These are phyloP conservation scores for Leptographium procerum DNA, from an alignment of 2,329 filamentous ascomycete species.

Conservation along the genomic window DNA sequence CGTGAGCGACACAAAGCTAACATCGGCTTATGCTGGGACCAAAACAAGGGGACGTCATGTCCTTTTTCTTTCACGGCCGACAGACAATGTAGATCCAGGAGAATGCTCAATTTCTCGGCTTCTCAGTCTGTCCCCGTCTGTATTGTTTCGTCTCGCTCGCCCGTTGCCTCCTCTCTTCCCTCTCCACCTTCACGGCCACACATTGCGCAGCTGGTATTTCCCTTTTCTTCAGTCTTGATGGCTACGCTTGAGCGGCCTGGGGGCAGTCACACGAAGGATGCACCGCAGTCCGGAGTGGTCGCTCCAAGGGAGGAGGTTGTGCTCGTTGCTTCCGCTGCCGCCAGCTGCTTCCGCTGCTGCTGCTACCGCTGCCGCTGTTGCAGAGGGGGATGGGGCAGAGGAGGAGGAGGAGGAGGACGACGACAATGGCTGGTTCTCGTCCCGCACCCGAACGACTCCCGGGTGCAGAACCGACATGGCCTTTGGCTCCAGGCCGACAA, in stretches of 20 bases:
- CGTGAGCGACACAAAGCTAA: too few species aligned
- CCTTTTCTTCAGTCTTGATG: background rate
- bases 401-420: too few species aligned
- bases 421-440: background rate
- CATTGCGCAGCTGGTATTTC: background rate
- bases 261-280: constrained; percentile 1
- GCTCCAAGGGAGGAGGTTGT: constrained; percentile 6
- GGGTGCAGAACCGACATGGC: constrained; percentile 12
- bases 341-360: background rate
- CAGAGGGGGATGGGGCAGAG: too few species aligned
- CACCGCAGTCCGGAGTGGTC: constrained; percentile 11
- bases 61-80: too few species aligned
- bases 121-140: too few species aligned
- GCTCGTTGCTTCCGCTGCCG: background rate
- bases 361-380: background rate
- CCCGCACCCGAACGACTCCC: background rate
- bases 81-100: too few species aligned
- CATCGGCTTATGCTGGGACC: too few species aligned
- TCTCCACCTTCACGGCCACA: background rate
- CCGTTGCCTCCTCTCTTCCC: background rate
- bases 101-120: too few species aligned
- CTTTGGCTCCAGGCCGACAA: constrained; percentile 16
- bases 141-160: too few species aligned
- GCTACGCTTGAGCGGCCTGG: background rate
- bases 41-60: too few species aligned